phyloP scores from a whole-genome alignment of 1,284 basidiomycete genomes.

The Pholiota adiposa region DNA sequence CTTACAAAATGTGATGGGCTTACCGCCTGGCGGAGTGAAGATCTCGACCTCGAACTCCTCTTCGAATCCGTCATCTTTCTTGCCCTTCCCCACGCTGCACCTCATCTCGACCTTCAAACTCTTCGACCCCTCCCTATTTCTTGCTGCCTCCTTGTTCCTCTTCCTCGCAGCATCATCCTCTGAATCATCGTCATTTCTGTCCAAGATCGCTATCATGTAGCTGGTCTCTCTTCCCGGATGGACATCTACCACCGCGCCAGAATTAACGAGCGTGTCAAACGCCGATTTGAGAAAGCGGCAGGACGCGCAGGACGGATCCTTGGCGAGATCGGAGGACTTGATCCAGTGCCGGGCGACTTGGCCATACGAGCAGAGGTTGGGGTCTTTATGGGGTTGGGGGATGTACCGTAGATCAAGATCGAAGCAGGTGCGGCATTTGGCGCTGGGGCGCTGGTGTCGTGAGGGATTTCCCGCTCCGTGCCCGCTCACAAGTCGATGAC shows the following conservation, averaged over 20 bases:
- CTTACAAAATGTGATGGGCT: neutral
- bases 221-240: neutral
- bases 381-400: constrained; percentile 18
- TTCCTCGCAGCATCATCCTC: neutral
- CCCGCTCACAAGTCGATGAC: no score
- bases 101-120: constrained; percentile 15
- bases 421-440: constrained; percentile 13
- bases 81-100: constrained; percentile 7
- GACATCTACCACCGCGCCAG: constrained; percentile 1
- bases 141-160: neutral
- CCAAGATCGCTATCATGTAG: constrained; percentile 18
- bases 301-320: constrained; percentile 9
- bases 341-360: constrained; percentile 18
- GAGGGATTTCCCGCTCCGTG: no score
- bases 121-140: neutral
- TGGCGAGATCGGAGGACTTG: constrained; percentile 7
- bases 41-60: constrained; percentile 20
- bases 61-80: constrained; percentile 6
- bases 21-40: constrained; percentile 12
- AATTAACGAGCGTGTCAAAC: constrained; percentile 12
- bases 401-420: constrained; percentile 16
- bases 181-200: constrained; percentile 8
- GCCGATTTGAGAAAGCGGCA: constrained; percentile 16
- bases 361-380: constrained; percentile 13
- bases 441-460: neutral